Evolutionary conservation across 1,139 yeast species (phyloP), one percentile per base, ranked within the genome.

Genomic region (Geotrichum histeridarum): DNA sequence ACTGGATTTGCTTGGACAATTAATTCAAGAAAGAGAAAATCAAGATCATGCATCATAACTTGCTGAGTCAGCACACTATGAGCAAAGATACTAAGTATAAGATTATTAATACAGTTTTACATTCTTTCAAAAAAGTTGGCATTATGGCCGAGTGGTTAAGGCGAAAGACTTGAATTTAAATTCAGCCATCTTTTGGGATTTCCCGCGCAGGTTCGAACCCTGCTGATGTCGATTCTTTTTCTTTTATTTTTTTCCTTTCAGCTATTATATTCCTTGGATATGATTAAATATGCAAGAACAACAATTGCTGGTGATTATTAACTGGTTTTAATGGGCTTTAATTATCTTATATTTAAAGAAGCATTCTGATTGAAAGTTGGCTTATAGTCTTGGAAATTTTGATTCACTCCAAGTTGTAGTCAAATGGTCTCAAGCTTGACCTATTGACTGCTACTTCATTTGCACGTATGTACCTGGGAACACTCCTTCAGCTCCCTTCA

Each of bases 401-500:
- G 27, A 5, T 5, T 22, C 27, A 22, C 27, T 22, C 27, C 27
- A 22, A 6, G 14, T 11, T n/a, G 37, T 33, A 6, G 37, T 4
- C 3, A n/a, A 33, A n/a, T 8, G 35, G 8, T 11, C 3, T n/a
- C 14, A 33, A 3, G 14, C 37, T 6, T 11, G n/a, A 33, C 15
- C 15, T 11, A 12, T 37, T 17, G n/a, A n/a, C 15, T 2, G 9
- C 32, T 32, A 45, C 12, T 67, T 65, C 33, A 86, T 70, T 68
- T 86, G 91, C 36, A 93, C 98, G 67, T 93, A 93, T 69, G 91
- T 93, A n/a, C 96, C 98, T 4, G 99, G 99, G 75, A 93, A 93
- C 8, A 84, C 86, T 52, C 99, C 99, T 54, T 84, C 83, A 59
- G 77, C 84, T 8, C 97, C 97, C 64, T 89, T 88, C 61, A 80